Conservation (phyloP, 352 stramenopile species). For the Globisporangium heterothallicum region DNA sequence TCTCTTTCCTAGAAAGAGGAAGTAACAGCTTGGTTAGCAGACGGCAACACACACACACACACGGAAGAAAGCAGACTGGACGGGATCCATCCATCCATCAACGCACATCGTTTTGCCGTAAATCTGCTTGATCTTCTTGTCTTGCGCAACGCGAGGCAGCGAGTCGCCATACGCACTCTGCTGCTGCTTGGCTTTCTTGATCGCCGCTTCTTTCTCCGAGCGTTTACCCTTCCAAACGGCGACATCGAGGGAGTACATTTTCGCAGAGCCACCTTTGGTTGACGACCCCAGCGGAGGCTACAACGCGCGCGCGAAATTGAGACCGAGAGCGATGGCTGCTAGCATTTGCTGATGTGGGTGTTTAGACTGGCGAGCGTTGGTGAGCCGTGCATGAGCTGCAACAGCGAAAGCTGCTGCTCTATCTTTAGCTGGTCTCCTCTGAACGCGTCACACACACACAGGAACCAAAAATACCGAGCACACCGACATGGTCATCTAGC, state of each 20-base stretch:
- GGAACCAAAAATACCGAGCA: no score
- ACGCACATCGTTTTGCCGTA: constrained; percentile 54
- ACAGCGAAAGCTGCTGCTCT: background rate
- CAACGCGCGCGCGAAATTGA: background rate
- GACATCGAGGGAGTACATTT: constrained; percentile 61
- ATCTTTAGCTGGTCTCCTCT: background rate
- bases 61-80: background rate
- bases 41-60: background rate
- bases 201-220: constrained; percentile 28
- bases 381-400: background rate
- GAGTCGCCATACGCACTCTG: constrained; percentile 9
- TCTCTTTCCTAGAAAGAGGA: constrained; percentile 39
- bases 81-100: no score
- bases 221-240: constrained; percentile 36
- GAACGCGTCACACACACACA: background rate
- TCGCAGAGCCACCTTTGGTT: background rate
- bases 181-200: constrained; percentile 21
- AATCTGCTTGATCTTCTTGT: constrained; percentile 36
- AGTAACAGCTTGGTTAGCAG: background rate
- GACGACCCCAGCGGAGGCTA: background rate
- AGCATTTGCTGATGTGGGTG: background rate
- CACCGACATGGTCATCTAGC: no score
- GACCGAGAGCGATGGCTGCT: background rate
- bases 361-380: no score
- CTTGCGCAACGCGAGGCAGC: constrained; percentile 22